Evolutionary conservation across 768 basidiomycete genomes (phyloP), one percentile per base, ranked within the genome.

Genomic region (Hebeloma cylindrosporum): DNA sequence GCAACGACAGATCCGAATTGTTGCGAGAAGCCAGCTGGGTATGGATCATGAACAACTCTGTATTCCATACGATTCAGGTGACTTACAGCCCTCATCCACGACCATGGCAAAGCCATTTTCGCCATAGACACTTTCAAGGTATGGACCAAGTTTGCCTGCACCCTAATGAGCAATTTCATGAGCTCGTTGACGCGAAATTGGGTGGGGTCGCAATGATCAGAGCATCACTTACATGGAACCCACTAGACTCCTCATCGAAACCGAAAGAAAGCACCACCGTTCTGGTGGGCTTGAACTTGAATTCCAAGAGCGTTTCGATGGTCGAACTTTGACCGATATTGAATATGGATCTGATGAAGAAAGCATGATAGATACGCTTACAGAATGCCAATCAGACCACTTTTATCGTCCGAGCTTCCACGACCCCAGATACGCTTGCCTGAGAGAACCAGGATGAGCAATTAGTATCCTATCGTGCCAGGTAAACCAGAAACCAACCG

Each of bases 31-130:
- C 78, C 77, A 41, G 74, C 83, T 59, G 13, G 11, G 32, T n/a
- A 30, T 2, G 9, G 14, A 26, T 32, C n/a, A 35, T n/a, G 28
- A 16, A 21, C 14, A n/a, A n/a, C n/a, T n/a, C n/a, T n/a, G n/a
- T n/a, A n/a, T n/a, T n/a, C n/a, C n/a, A n/a, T n/a, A n/a, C n/a
- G n/a, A 31, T 38, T 26, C 3, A 5, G 25, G 39, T 25, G 5
- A 61, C 69, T 56, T 61, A 82, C 89, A 79, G 25, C 93, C 93
- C 71, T 97, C 94, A 58, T 97, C 94, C 25, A 97, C 73, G 33
- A 96, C 62, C 59, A 95, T 73, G 0, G 87, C 80, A 58, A 91
- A 81, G 3, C 79, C 76, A 56, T 91, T 64, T 47, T 77, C 60
- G 26, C 92, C 93, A 58, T 88, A 94, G 11, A 69, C 73, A 2